Percentiles rank a stretch among this genome's conserved stretches.
phyloP scores from a whole-genome alignment of 2,329 filamentous ascomycete species.

The Zalaria obscura region DNA sequence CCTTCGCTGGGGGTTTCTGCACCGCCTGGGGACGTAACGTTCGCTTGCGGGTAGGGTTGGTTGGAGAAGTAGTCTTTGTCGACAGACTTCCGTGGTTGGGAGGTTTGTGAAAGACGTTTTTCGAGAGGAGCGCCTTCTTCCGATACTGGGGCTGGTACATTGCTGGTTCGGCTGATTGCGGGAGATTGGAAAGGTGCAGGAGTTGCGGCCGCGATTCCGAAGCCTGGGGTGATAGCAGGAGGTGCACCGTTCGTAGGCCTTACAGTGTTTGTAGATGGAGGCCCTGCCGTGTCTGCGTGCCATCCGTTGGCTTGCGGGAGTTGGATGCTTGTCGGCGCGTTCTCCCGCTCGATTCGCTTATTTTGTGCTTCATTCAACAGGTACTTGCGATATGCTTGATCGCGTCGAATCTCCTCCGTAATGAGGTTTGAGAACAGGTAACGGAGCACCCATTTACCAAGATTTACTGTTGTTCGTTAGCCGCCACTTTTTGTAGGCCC shows the following conservation, averaged over 20 bases:
- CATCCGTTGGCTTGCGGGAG: constrained; percentile 38
- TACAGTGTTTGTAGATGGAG: constrained; percentile 33
- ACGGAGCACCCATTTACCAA: constrained; percentile 90
- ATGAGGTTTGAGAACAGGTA: constrained; percentile 84
- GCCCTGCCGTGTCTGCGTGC: constrained; percentile 22
- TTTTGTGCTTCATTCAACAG: constrained; percentile 50
- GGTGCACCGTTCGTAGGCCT: constrained; percentile 49
- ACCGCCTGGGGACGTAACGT: constrained; percentile 8
- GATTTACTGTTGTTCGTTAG: constrained; percentile 52
- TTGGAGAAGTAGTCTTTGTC: constrained; percentile 67
- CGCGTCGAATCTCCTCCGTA: constrained; percentile 76
- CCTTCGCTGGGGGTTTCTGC: constrained; percentile 16
- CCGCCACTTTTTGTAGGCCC: background rate
- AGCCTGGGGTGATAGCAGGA: constrained; percentile 55
- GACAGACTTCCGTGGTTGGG: constrained; percentile 38
- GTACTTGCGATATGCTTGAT: constrained; percentile 56
- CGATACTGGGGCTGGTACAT: constrained; percentile 20
- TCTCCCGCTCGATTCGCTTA: constrained; percentile 38
- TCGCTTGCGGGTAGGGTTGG: constrained; percentile 17
- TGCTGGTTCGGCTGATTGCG: constrained; percentile 17
- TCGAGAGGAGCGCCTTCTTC: constrained; percentile 35
- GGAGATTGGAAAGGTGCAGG: constrained; percentile 20
- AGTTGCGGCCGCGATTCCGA: constrained; percentile 53
- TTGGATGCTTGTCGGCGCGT: constrained; percentile 48
- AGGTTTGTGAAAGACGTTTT: constrained; percentile 36